Percentiles rank a stretch among this genome's conserved stretches.
Evolutionary conservation across 108 stramenopile species (phyloP).

Genomic region (Craspedostauros australis): DNA sequence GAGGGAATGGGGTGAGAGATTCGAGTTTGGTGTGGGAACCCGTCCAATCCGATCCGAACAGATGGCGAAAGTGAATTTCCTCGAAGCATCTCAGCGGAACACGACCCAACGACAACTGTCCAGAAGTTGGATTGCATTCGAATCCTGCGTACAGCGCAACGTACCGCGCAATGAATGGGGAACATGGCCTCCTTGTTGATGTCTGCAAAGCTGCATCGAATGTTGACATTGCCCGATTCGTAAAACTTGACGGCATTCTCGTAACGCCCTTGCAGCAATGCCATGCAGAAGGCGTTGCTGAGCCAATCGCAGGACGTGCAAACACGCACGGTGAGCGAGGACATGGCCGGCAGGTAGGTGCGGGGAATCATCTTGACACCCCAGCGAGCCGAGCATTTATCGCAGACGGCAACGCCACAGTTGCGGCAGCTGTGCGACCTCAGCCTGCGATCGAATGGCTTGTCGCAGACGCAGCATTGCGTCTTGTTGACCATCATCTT

Average conservation of each 20-base stretch:
- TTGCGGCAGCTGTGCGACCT: constrained; percentile 40
- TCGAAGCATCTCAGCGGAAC: too few relatives aligned
- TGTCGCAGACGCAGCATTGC: constrained; percentile 18
- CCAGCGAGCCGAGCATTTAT: constrained; percentile 49
- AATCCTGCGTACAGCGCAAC: neutral
- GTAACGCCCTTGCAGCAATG: constrained; percentile 55
- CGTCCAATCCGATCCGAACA: too few relatives aligned
- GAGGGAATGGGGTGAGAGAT: too few relatives aligned
- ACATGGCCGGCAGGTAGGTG: constrained; percentile 42
- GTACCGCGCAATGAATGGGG: constrained; percentile 65
- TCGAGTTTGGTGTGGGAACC: too few relatives aligned
- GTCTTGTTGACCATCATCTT: constrained; percentile 20
- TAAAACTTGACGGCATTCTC: constrained; percentile 40
- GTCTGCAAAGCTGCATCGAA: constrained; percentile 60
- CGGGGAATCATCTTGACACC: constrained; percentile 53
- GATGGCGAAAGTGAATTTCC: too few relatives aligned
- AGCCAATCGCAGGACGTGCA: constrained; percentile 64
- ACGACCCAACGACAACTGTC: too few relatives aligned
- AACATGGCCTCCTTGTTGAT: constrained; percentile 52
- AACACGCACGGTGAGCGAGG: constrained; percentile 32
- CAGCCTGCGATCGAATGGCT: neutral
- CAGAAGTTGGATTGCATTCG: too few relatives aligned
- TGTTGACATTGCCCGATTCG: constrained; percentile 67
- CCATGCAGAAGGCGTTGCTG: constrained; percentile 57
- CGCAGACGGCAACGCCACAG: constrained; percentile 62